Evolutionary conservation across 257 asterid genomes (phyloP).

Genomic region (Nicotiana benthamiana): DNA sequence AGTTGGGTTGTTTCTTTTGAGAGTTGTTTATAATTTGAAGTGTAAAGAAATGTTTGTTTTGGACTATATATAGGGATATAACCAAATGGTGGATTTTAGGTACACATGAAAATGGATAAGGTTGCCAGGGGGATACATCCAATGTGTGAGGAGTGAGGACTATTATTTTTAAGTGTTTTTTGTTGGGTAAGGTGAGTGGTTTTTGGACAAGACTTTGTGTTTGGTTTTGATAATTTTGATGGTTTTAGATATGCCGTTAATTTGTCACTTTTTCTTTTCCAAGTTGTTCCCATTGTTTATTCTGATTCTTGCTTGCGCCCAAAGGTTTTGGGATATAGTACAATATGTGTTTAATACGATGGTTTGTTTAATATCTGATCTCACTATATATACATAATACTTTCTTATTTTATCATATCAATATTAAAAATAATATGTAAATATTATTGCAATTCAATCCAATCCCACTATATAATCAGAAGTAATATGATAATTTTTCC

Average conservation of each 20-base stretch:
- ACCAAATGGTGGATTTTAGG: conserved; percentile 12
- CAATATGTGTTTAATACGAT: not conserved
- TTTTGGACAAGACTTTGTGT: not conserved
- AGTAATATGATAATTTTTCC: too few species aligned
- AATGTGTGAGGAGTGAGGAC: not conserved
- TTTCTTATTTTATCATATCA: too few species aligned
- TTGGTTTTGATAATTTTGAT: not conserved
- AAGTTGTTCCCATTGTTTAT: conserved; percentile 4
- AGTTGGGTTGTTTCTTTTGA: not conserved
- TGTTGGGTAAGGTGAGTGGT: not conserved
- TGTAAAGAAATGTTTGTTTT: not conserved
- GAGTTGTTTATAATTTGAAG: not conserved
- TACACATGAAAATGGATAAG: conserved; percentile 28
- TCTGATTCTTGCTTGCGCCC: not conserved
- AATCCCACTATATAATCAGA: too few species aligned
- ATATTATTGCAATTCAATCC: too few species aligned
- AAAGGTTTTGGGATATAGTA: not conserved
- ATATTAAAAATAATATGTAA: too few species aligned
- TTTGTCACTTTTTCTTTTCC: not conserved
- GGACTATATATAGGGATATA: not conserved
- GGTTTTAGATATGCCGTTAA: not conserved
- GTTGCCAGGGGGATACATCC: conserved; percentile 19
- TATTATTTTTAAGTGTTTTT: not conserved
- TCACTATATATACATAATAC: too few species aligned
- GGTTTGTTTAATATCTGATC: too few species aligned